A percentile compares a stretch with the other conserved stretches of the same genome.
Conservation (phyloP, 2,329 filamentous ascomycete species). For the Alternaria triticina region DNA sequence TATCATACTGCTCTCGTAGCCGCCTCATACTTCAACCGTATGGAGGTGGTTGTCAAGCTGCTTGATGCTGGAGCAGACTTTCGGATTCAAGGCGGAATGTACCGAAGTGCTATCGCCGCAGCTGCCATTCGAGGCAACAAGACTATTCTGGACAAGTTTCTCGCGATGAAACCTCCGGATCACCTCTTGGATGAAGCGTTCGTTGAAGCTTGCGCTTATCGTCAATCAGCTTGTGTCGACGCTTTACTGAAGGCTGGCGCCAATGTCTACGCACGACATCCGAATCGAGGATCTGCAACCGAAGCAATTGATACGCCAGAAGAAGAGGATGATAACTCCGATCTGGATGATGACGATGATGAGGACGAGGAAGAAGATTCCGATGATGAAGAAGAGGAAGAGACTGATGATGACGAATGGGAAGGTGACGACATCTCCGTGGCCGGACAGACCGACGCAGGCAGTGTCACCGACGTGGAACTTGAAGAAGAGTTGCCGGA, state of each 20-base stretch:
- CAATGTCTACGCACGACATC: conserved; percentile 24
- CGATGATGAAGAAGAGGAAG: conserved; percentile 11
- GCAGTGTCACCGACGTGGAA: conserved; percentile 26
- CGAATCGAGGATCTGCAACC: conserved; percentile 13
- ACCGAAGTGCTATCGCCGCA: conserved; percentile 23
- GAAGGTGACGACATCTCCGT: conserved; percentile 21
- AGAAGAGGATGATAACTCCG: conserved; percentile 24
- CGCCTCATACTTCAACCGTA: conserved; percentile 26
- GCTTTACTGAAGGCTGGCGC: conserved; percentile 25
- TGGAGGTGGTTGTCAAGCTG: conserved; percentile 23
- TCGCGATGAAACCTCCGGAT: conserved; percentile 23
- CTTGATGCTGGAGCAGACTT: conserved; percentile 29
- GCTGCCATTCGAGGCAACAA: conserved; percentile 28
- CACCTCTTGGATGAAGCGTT: conserved; percentile 31
- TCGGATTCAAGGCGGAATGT: conserved; percentile 20
- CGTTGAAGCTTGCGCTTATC: conserved; percentile 27
- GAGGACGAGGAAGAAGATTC: conserved; percentile 17
- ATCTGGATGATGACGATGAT: conserved; percentile 22
- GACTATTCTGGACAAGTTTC: conserved; percentile 18
- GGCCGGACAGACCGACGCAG: conserved; percentile 14
- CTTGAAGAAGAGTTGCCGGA: conserved; percentile 22
- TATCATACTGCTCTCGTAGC: conserved; percentile 32
- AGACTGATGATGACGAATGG: conserved; percentile 17
- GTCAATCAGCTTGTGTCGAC: conserved; percentile 26
- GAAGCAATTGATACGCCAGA: conserved; percentile 19